These are phyloP conservation scores for Viola pubescens DNA, from an alignment of 441 rosid species.

Conservation along the genomic window DNA sequence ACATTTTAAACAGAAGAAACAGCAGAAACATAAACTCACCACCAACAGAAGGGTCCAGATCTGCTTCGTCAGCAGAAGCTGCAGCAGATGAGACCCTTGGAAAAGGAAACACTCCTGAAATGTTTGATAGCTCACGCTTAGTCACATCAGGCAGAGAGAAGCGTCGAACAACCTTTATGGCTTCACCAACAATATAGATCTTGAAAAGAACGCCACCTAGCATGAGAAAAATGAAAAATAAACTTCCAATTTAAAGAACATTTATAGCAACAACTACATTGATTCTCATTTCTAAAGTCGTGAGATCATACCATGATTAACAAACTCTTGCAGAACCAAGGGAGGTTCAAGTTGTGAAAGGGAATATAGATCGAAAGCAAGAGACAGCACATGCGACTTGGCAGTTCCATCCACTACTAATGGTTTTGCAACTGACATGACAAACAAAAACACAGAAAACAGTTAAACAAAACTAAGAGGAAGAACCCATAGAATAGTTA, in stretches of 20 bases:
- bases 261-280: constrained; percentile 5
- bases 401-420: constrained; percentile 84
- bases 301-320: constrained; percentile 58
- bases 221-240: constrained; percentile 1
- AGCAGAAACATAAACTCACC: constrained; percentile 30
- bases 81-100: constrained; percentile 92
- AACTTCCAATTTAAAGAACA: background rate
- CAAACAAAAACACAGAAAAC: constrained; percentile 13
- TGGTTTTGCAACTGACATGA: constrained; percentile 74
- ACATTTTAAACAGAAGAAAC: background rate
- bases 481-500: constrained; percentile 1
- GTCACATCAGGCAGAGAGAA: constrained; percentile 74
- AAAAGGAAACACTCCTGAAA: constrained; percentile 49
- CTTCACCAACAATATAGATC: constrained; percentile 69
- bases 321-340: constrained; percentile 81
- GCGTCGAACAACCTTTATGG: constrained; percentile 74
- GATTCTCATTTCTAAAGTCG: background rate
- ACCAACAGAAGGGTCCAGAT: constrained; percentile 65
- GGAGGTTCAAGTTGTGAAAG: constrained; percentile 82
- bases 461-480: background rate
- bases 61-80: constrained; percentile 82
- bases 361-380: constrained; percentile 60
- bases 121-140: constrained; percentile 45
- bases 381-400: constrained; percentile 67
- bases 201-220: constrained; percentile 84